Base-by-base conservation (phyloP, 2,329 filamentous ascomycete species). In the Onygena corvina region DNA sequence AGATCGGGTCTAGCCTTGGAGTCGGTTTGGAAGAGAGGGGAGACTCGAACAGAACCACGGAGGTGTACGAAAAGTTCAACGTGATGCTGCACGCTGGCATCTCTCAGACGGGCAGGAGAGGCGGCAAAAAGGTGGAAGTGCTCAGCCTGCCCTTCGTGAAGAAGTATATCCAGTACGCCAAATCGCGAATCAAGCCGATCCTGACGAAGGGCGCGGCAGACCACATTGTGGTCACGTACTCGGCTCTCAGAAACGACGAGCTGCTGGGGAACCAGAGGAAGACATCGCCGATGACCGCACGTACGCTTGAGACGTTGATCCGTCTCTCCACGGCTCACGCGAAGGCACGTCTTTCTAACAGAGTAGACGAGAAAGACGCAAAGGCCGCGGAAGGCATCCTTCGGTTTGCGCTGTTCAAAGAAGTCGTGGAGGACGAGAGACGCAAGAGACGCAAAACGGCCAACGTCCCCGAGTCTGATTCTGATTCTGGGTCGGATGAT, bases 151-250 rank as follows among this genome's bases (percentile, higher is more conserved):
- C 89, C 0, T 98, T 98, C 69, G 88, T 98, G 74, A 98, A 98
- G 72, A 98, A 98, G 70, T 98, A 95, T 67, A 93, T 98, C 40
- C 92, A 98, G 64, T 98, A 98, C 66, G 88, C 92, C 56, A 98
- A 98, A 72, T 84, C 79, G 30, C 76, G 92, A 62, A 77, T 94
- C 61, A 93, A 88, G 76, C 92, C 92, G 0, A 73, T 94, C 34
- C 72, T 98, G 53, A 94, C 89, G 0, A 87, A 92, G 62, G 87
- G 87, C 38, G 90, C 92, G 4, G 86, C 88, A 8, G 87, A 95
- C 58, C 86, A 93, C 55, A 94, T 98, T 60, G 82, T 89, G 31
- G 79, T 86, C 27, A 85, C 89, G 12, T 98, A 96, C 64, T 92
- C 93, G 30, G 85, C 86, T 7, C 76, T 98, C 16, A 81, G 92